These are phyloP conservation scores for Phialophora verrucosa DNA, from an alignment of 2,329 filamentous ascomycete genomes.

Conservation along the genomic window DNA sequence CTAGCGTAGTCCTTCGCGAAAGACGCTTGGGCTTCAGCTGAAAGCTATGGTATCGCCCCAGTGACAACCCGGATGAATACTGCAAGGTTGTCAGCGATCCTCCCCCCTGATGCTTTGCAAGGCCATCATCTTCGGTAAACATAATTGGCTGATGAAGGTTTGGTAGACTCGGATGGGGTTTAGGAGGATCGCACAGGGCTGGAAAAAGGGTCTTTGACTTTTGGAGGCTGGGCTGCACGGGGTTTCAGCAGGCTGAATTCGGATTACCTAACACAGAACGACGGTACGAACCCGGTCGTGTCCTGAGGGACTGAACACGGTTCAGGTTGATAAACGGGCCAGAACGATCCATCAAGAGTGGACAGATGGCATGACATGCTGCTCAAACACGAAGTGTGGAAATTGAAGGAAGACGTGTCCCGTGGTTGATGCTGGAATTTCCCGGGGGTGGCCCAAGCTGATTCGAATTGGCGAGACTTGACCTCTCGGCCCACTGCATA, in stretches of 20 bases:
- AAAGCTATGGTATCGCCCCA: neutral
- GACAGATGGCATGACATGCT: neutral
- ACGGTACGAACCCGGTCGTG: neutral
- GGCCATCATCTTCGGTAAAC: neutral
- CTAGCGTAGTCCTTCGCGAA: neutral
- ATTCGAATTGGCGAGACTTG: neutral
- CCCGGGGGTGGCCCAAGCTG: neutral
- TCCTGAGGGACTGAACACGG: neutral
- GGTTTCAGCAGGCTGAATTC: conserved; percentile 9
- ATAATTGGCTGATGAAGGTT: conserved; percentile 8
- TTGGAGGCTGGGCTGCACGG: conserved; percentile 5
- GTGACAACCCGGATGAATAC: neutral
- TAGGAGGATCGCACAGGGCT: conserved; percentile 1
- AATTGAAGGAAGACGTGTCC: neutral
- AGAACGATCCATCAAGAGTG: conserved; percentile 4
- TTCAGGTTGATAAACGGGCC: neutral
- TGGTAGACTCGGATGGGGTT: neutral
- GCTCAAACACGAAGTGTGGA: conserved; percentile 5
- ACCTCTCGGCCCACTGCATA: too few species aligned
- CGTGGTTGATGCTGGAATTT: neutral
- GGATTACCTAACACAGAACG: conserved; percentile 5
- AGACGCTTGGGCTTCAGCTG: conserved; percentile 10
- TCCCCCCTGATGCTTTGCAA: neutral
- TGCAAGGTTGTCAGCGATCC: conserved; percentile 12
- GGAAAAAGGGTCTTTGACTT: conserved; percentile 8